These are phyloP conservation scores for Pseudogymnoascus sp. DNA, from an alignment of 2,329 filamentous ascomycete genomes.

Conservation along the genomic window DNA sequence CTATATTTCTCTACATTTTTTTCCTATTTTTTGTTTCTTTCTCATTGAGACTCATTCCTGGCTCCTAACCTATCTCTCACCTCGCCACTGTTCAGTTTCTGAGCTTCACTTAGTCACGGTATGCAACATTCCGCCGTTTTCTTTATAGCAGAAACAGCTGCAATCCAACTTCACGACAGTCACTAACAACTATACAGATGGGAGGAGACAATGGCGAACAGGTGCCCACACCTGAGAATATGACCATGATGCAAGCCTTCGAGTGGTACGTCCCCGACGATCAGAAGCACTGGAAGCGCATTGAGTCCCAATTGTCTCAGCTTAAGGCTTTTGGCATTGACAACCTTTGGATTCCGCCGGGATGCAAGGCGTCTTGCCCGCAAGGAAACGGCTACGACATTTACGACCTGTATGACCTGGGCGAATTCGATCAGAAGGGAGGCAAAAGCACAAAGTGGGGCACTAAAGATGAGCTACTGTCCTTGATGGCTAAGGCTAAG, in stretches of 20 bases:
- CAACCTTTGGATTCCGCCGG: conserved; percentile 61
- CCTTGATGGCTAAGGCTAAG: conserved; percentile 42
- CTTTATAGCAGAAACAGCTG: not conserved
- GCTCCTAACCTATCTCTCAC: not conserved
- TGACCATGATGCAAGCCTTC: conserved; percentile 59
- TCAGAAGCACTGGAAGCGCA: conserved; percentile 51
- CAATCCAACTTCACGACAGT: not conserved
- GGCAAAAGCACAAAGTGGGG: conserved; percentile 60
- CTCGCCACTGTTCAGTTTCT: not conserved
- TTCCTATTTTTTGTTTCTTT: not conserved
- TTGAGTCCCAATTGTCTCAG: conserved; percentile 41
- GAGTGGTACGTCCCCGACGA: conserved; percentile 64
- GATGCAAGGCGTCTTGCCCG: conserved; percentile 56
- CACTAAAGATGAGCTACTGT: conserved; percentile 48
- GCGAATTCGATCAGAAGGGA: conserved; percentile 66
- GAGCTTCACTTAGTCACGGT: not conserved
- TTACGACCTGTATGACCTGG: conserved; percentile 62
- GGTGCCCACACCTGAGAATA: conserved; percentile 35
- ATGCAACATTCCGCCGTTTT: not conserved
- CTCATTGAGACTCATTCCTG: not conserved
- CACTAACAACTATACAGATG: not conserved
- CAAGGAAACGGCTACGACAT: conserved; percentile 60
- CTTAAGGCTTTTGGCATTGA: conserved; percentile 53
- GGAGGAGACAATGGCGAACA: conserved; percentile 15
- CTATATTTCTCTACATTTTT: not conserved